A percentile compares a stretch with the other conserved stretches of the same genome.
Evolutionary conservation across 768 basidiomycete genomes (phyloP).

Genomic region (Tephrocybe rancida): DNA sequence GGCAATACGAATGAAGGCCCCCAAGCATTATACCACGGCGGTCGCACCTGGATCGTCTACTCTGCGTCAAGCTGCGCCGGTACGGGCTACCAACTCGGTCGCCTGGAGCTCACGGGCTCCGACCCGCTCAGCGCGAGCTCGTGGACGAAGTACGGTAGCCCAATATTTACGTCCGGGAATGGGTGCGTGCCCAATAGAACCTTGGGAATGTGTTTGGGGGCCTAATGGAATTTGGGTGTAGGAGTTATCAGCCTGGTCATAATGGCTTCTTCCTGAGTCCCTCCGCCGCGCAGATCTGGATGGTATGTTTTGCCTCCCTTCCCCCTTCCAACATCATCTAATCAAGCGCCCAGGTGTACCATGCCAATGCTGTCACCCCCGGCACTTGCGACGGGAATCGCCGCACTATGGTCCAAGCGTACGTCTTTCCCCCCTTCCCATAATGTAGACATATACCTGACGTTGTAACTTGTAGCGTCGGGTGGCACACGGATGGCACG

Average conservation of each 20-base stretch:
- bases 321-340: too few relatives aligned
- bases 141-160: conserved; percentile 31
- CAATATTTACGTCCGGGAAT: conserved; percentile 31
- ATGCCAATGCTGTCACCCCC: conserved; percentile 22
- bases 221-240: not conserved
- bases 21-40: conserved; percentile 32
- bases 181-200: too few relatives aligned
- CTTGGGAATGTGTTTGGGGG: too few relatives aligned
- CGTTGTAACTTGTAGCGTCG: conserved; percentile 15
- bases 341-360: too few relatives aligned
- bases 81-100: conserved; percentile 31
- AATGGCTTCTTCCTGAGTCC: conserved; percentile 37
- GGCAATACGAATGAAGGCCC: conserved; percentile 36
- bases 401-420: conserved; percentile 27
- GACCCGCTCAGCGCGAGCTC: conserved; percentile 31
- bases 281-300: conserved; percentile 24
- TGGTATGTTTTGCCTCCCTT: conserved; percentile 24
- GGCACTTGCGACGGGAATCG: conserved; percentile 28
- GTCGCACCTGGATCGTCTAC: conserved; percentile 32
- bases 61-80: conserved; percentile 34
- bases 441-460: not conserved
- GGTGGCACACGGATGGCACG: conserved; percentile 25
- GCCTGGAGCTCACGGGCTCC: conserved; percentile 31
- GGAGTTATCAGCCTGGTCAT: conserved; percentile 29
- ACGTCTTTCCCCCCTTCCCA: not conserved